A percentile compares a stretch with the other conserved stretches of the same genome.
Evolutionary conservation across 306 rosid species (phyloP).

Genomic region (Pterocarpus macrocarpus): DNA sequence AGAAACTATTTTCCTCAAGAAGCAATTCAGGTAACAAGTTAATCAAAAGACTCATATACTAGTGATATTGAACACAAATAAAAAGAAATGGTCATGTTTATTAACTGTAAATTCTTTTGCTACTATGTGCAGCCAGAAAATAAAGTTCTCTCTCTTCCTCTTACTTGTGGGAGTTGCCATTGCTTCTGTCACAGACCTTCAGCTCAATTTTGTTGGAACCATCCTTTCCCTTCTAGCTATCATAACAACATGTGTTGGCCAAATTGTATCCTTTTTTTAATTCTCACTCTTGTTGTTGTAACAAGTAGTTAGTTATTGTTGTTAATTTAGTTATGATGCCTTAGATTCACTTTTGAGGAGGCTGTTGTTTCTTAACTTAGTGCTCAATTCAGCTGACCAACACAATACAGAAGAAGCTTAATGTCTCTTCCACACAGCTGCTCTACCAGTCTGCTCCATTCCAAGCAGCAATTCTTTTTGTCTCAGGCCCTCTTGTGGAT

Average conservation of each 20-base stretch:
- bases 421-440: conserved; percentile 93
- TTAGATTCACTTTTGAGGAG: no score
- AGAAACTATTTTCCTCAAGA: conserved; percentile 83
- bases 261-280: conserved; percentile 81
- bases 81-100: neutral
- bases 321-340: neutral
- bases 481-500: conserved; percentile 92
- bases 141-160: conserved; percentile 76
- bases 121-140: conserved; percentile 72
- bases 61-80: conserved; percentile 7
- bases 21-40: conserved; percentile 83
- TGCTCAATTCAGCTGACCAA: conserved; percentile 79
- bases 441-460: conserved; percentile 96
- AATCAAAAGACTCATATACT: neutral
- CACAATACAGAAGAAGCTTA: conserved; percentile 96
- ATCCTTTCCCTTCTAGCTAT: conserved; percentile 88
- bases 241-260: conserved; percentile 91
- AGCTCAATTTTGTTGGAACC: conserved; percentile 88
- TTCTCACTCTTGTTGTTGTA: conserved; percentile 32
- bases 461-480: conserved; percentile 96
- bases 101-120: conserved; percentile 21
- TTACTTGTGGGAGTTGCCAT: conserved; percentile 94
- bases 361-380: conserved; percentile 59
- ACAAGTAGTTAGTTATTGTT: conserved; percentile 19
- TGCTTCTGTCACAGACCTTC: conserved; percentile 95